Percentiles rank a stretch among this genome's conserved stretches.
phyloP scores from a whole-genome alignment of 1,284 basidiomycete species.

The Naganishia albida region DNA sequence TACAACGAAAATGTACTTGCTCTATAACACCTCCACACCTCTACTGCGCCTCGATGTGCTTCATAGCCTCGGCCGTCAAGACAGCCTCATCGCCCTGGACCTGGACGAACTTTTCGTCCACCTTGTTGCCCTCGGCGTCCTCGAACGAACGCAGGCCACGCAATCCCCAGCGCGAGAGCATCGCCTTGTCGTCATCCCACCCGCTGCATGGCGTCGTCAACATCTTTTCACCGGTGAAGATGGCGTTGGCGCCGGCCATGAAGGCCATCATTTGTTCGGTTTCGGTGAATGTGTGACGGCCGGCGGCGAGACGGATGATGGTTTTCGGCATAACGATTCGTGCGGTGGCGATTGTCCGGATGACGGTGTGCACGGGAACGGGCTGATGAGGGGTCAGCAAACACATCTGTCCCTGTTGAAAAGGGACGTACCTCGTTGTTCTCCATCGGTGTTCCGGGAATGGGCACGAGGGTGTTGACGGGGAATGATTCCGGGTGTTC shows the following conservation, averaged over 20 bases:
- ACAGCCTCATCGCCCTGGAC: slow-evolving; percentile 25
- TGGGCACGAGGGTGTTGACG: slow-evolving; percentile 83
- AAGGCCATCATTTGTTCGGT: slow-evolving; percentile 95
- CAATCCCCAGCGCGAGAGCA: slow-evolving; percentile 92
- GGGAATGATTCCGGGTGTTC: slow-evolving; percentile 98
- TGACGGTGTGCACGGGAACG: slow-evolving; percentile 76
- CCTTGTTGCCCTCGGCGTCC: slow-evolving; percentile 43
- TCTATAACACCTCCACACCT: background rate
- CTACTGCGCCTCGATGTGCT: background rate
- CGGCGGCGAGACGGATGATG: slow-evolving; percentile 93
- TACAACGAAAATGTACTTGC: background rate
- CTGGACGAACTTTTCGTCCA: slow-evolving; percentile 26
- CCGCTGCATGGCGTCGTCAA: slow-evolving; percentile 92
- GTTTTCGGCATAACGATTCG: slow-evolving; percentile 87
- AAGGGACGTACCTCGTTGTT: slow-evolving; percentile 56
- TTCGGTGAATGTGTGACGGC: slow-evolving; percentile 85
- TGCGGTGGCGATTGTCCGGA: slow-evolving; percentile 93
- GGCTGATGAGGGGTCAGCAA: slow-evolving; percentile 61
- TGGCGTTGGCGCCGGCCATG: slow-evolving; percentile 96
- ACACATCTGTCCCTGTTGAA: background rate
- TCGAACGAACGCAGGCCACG: slow-evolving; percentile 87
- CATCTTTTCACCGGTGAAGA: slow-evolving; percentile 97
- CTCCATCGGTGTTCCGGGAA: slow-evolving; percentile 63
- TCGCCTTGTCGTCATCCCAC: slow-evolving; percentile 92
- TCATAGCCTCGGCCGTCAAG: slow-evolving; percentile 21